phyloP scores from a whole-genome alignment of 306 rosid species.

The Vigna mungo region DNA sequence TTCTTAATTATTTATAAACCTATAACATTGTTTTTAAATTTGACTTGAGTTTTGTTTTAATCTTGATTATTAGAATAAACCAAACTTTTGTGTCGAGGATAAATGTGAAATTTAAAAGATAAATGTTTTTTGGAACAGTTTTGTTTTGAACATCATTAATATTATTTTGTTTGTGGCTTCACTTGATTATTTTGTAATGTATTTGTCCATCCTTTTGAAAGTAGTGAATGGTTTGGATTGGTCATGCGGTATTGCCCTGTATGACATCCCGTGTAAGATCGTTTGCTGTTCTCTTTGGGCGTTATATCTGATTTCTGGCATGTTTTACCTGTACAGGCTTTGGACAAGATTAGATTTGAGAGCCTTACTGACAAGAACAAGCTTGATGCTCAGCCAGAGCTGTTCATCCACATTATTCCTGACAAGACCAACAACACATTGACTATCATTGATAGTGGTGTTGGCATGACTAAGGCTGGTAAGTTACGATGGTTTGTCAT shows the following conservation, averaged over 20 bases:
- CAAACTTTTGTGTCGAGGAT: no score
- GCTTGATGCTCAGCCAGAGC: slow-evolving; percentile 90
- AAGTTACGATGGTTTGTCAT: slow-evolving; percentile 1
- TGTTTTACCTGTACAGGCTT: slow-evolving; percentile 55
- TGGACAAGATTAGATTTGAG: slow-evolving; percentile 90
- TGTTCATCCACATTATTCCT: slow-evolving; percentile 84
- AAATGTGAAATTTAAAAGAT: no score
- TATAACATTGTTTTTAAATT: no score
- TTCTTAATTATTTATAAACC: no score
- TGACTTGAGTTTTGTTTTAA: no score
- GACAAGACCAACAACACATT: slow-evolving; percentile 79
- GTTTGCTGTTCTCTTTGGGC: no score
- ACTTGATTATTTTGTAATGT: not conserved
- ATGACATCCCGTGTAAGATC: no score
- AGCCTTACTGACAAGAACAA: slow-evolving; percentile 94
- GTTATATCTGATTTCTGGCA: not conserved
- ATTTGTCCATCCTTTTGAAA: not conserved
- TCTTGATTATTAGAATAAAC: no score
- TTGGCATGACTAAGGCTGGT: slow-evolving; percentile 99
- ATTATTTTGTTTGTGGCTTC: not conserved
- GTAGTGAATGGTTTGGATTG: not conserved
- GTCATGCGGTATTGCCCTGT: no score
- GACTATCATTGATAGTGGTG: slow-evolving; percentile 90
- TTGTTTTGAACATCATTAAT: no score
- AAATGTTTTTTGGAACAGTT: not conserved